Conservation (phyloP, 139 green algal species). For the Coccomyxa sp. region DNA sequence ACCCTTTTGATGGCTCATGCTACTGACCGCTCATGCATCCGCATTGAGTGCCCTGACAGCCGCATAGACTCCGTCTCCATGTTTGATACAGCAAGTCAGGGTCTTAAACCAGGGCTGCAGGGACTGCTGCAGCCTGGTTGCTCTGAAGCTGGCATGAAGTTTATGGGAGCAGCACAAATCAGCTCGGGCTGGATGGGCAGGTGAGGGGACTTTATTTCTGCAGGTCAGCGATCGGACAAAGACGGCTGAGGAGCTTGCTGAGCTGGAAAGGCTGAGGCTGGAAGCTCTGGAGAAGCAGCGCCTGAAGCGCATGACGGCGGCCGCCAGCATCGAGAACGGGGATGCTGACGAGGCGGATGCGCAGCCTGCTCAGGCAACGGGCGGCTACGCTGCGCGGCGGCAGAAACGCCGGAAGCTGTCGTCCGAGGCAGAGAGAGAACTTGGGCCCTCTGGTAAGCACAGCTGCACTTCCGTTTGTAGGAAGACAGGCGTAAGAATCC, state of each 20-base stretch:
- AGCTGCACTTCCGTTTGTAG: background rate
- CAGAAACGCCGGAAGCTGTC: conserved; percentile 10
- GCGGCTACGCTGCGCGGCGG: conserved; percentile 36
- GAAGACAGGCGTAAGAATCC: background rate
- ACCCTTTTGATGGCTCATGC: too few species aligned
- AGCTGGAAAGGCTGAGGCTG: conserved; percentile 55
- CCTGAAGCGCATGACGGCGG: conserved; percentile 58
- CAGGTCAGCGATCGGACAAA: conserved; percentile 52
- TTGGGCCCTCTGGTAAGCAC: background rate
- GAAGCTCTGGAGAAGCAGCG: conserved; percentile 68
- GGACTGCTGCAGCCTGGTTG: too few species aligned
- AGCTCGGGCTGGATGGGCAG: background rate
- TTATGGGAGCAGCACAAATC: too few species aligned
- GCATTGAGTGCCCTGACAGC: too few species aligned
- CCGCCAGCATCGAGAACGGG: conserved; percentile 3
- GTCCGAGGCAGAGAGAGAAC: background rate
- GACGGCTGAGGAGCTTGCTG: conserved; percentile 65
- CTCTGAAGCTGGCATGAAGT: too few species aligned
- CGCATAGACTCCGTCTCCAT: too few species aligned
- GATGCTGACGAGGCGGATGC: conserved; percentile 18
- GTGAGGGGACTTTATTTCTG: background rate
- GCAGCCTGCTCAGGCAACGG: conserved; percentile 5
- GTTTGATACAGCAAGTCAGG: too few species aligned
- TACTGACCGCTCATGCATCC: too few species aligned
- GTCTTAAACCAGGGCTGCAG: too few species aligned